These are phyloP conservation scores for Clonostachys rosea DNA, from an alignment of 2,329 filamentous ascomycete genomes.

Conservation along the genomic window DNA sequence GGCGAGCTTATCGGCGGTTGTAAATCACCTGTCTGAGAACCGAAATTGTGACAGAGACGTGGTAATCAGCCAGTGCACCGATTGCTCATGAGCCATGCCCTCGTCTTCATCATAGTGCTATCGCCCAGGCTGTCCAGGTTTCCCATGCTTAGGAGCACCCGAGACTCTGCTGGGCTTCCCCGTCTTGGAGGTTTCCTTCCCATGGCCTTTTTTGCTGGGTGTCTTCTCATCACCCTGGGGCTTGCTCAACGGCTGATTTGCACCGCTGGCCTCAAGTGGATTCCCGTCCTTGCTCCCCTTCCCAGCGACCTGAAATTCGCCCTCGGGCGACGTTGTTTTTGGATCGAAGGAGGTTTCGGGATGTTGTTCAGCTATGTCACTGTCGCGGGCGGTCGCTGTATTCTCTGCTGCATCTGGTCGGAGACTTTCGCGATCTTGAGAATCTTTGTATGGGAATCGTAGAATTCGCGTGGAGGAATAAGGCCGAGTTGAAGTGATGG, in stretches of 20 bases:
- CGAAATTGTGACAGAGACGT: too few relatives aligned
- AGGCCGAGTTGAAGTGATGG: too few relatives aligned
- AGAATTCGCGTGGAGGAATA: slow-evolving; percentile 8
- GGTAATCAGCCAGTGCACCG: too few relatives aligned
- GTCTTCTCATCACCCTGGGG: slow-evolving; percentile 26
- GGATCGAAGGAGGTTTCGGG: slow-evolving; percentile 65
- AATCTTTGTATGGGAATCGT: slow-evolving; percentile 39
- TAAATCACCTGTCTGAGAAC: too few relatives aligned
- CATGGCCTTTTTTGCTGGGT: slow-evolving; percentile 21
- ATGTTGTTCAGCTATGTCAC: slow-evolving; percentile 48
- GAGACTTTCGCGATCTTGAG: slow-evolving; percentile 56
- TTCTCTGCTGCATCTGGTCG: slow-evolving; percentile 63
- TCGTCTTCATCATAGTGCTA: too few relatives aligned
- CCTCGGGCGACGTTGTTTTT: slow-evolving; percentile 61
- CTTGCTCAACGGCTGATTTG: slow-evolving; percentile 36
- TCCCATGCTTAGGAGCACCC: too few relatives aligned
- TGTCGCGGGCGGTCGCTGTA: slow-evolving; percentile 62
- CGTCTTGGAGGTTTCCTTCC: slow-evolving; percentile 23
- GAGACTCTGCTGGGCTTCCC: too few relatives aligned
- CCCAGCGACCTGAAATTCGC: slow-evolving; percentile 24
- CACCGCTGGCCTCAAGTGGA: slow-evolving; percentile 35
- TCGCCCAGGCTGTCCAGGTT: too few relatives aligned
- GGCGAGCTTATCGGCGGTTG: too few relatives aligned
- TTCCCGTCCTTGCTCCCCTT: slow-evolving; percentile 17
- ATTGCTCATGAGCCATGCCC: too few relatives aligned